phyloP scores from a whole-genome alignment of 139 green algal genomes.

The Nannochloris sp. region DNA sequence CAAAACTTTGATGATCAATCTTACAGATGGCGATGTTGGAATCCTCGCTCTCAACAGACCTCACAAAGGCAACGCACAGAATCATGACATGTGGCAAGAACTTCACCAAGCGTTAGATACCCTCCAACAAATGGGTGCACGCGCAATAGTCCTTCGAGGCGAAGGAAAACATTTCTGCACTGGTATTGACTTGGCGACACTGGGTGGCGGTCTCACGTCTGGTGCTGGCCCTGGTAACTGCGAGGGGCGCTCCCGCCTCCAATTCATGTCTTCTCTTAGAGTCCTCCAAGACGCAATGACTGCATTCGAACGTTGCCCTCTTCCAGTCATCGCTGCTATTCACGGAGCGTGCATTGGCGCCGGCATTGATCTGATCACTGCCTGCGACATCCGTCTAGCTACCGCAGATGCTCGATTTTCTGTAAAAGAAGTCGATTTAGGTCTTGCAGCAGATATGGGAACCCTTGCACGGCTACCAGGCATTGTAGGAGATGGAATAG shows the following conservation, averaged over 20 bases:
- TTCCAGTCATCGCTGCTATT: constrained; percentile 58
- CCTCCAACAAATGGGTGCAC: not conserved
- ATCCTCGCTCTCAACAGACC: not conserved
- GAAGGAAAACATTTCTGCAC: constrained; percentile 61
- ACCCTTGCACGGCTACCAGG: constrained; percentile 38
- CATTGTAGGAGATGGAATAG: constrained; percentile 75
- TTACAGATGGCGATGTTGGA: constrained; percentile 2
- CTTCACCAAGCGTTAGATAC: constrained; percentile 4
- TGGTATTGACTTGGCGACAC: constrained; percentile 51
- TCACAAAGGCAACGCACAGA: constrained; percentile 9
- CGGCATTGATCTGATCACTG: constrained; percentile 79
- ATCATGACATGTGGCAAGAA: constrained; percentile 8
- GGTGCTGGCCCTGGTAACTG: not conserved
- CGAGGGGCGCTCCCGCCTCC: not conserved
- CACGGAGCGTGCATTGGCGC: constrained; percentile 76
- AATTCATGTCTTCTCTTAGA: not conserved
- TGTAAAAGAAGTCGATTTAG: constrained; percentile 93
- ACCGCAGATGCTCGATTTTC: constrained; percentile 61
- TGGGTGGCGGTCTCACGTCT: constrained; percentile 13
- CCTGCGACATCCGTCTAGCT: constrained; percentile 74
- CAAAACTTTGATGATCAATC: not conserved
- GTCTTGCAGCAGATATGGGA: constrained; percentile 1
- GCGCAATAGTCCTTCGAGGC: constrained; percentile 44
- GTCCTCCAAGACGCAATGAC: constrained; percentile 48
- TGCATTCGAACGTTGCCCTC: constrained; percentile 50